phyloP scores from a whole-genome alignment of 2,329 filamentous ascomycete species.

The Pyricularia pennisetigena region DNA sequence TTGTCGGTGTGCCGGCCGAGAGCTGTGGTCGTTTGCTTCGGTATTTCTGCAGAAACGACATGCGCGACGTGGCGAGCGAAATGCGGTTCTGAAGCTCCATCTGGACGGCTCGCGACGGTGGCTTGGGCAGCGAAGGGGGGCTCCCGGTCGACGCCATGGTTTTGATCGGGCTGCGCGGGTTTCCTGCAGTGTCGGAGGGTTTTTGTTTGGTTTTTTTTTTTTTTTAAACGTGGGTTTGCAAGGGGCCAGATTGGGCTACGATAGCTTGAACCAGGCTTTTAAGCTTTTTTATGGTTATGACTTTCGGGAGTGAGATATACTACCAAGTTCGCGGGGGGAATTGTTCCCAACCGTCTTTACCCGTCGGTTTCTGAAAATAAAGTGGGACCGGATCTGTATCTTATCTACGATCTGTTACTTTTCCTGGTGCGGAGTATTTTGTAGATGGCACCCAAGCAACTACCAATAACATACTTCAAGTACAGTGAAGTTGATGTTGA shows the following conservation, averaged over 20 bases:
- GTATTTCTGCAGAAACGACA: constrained; percentile 14
- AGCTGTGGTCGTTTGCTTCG: constrained; percentile 21
- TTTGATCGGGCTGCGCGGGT: not conserved
- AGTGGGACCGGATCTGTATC: not conserved
- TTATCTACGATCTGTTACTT: not conserved
- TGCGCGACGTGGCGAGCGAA: constrained; percentile 16
- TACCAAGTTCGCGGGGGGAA: not conserved
- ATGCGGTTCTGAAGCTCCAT: constrained; percentile 31
- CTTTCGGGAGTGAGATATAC: not conserved
- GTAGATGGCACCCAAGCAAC: too few relatives aligned
- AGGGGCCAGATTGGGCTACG: not conserved
- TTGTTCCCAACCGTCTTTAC: not conserved
- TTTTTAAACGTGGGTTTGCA: not conserved
- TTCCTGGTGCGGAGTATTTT: too few relatives aligned
- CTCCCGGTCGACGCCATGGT: not conserved
- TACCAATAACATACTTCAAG: too few relatives aligned
- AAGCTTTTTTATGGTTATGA: not conserved
- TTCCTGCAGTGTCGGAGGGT: too few relatives aligned
- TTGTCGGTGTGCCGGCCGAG: constrained; percentile 9
- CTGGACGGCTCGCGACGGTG: constrained; percentile 23
- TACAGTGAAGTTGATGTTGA: too few relatives aligned
- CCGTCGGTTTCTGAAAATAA: not conserved
- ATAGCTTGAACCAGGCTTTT: not conserved
- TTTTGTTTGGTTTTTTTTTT: too few relatives aligned
- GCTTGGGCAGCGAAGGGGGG: constrained; percentile 11